Evolutionary conservation across 1,139 yeast species (phyloP).

Genomic region (Lodderomyces jiufengensis): DNA sequence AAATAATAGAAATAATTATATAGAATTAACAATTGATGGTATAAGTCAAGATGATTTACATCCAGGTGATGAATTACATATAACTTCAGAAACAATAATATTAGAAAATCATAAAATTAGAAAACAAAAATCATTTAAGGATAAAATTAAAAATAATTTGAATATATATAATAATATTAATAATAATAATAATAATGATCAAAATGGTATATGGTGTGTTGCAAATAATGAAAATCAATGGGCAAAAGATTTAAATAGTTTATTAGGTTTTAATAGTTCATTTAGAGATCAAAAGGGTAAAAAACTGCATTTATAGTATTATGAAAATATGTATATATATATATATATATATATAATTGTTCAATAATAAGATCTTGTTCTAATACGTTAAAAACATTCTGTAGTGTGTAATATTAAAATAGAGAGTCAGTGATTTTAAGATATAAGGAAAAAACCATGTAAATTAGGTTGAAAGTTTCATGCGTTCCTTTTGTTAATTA

Average conservation of each 20-base stretch:
- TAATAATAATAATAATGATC: constrained; percentile 18
- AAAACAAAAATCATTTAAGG: constrained; percentile 1
- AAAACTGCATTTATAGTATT: constrained; percentile 11
- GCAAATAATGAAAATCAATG: constrained; percentile 82
- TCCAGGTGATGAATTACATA: constrained; percentile 78
- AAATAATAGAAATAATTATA: constrained; percentile 33
- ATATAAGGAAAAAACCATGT: no score
- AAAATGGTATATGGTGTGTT: constrained; percentile 83
- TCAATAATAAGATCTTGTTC: no score
- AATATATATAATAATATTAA: background rate
- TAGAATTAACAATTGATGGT: constrained; percentile 76
- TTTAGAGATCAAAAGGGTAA: constrained; percentile 39
- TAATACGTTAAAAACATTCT: no score
- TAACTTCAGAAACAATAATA: constrained; percentile 31
- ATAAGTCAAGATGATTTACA: constrained; percentile 63
- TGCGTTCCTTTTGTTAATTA: no score
- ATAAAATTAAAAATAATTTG: background rate
- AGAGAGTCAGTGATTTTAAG: no score
- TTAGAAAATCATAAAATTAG: constrained; percentile 1
- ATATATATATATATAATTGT: background rate
- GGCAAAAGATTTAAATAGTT: constrained; percentile 83
- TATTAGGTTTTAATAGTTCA: constrained; percentile 83
- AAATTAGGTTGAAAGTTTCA: no score
- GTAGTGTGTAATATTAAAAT: no score
- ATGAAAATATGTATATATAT: no score